A percentile compares a stretch with the other conserved stretches of the same genome.
phyloP scores from a whole-genome alignment of 306 rosid species.

The Potentilla sterilis region DNA sequence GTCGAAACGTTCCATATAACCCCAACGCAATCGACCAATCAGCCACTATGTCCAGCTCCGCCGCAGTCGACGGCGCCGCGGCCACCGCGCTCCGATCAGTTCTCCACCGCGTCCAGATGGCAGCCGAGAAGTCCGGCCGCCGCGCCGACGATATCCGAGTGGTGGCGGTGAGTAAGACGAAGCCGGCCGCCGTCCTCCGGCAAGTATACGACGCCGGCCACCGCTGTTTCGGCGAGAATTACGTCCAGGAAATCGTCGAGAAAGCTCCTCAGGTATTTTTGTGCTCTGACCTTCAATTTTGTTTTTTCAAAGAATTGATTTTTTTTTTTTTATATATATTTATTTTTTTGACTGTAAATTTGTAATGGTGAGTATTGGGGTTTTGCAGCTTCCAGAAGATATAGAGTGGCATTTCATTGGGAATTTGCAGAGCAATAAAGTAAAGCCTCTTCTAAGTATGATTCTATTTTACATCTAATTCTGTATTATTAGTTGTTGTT shows the following conservation, averaged over 20 bases:
- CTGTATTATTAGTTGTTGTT: neutral
- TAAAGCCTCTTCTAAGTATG: constrained; percentile 76
- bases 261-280: constrained; percentile 74
- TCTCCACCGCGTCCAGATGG: constrained; percentile 54
- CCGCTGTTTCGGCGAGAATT: constrained; percentile 88
- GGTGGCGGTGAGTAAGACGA: constrained; percentile 90
- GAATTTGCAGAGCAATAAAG: constrained; percentile 89
- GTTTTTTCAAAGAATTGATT: neutral
- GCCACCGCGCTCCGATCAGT: constrained; percentile 52
- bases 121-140: constrained; percentile 62
- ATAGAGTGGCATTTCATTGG: constrained; percentile 91
- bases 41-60: constrained; percentile 41
- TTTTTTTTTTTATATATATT: too few relatives aligned
- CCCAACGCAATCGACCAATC: constrained; percentile 8
- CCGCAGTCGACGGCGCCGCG: constrained; percentile 37
- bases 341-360: neutral
- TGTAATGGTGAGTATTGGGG: neutral
- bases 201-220: constrained; percentile 89
- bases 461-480: neutral
- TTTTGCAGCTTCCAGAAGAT: constrained; percentile 81
- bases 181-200: constrained; percentile 56
- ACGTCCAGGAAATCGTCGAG: constrained; percentile 76
- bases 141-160: constrained; percentile 48
- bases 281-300: neutral
- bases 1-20: neutral